phyloP scores from a whole-genome alignment of 805 yeast species.

The Myxozyma geophila region DNA sequence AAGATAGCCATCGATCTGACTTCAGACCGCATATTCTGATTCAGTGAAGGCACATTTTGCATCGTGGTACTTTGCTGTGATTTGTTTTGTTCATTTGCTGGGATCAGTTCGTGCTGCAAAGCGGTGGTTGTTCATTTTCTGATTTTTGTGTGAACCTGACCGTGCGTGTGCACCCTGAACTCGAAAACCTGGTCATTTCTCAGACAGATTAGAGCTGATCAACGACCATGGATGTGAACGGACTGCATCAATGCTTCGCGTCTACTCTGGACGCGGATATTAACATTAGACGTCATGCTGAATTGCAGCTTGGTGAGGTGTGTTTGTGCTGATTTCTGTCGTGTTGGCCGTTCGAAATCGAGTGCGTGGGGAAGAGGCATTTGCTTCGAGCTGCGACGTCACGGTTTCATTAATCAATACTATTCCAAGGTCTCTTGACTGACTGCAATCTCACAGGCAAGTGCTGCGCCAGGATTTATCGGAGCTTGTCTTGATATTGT shows the following conservation, averaged over 20 bases:
- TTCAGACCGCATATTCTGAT: not conserved
- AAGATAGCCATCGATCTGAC: too few species aligned
- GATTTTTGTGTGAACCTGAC: too few species aligned
- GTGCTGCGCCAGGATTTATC: constrained; percentile 69
- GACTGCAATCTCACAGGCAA: constrained; percentile 46
- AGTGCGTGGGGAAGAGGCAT: not conserved
- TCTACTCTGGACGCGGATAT: constrained; percentile 77
- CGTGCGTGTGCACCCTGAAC: not conserved
- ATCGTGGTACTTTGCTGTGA: not conserved
- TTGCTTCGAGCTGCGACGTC: not conserved
- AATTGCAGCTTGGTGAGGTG: constrained; percentile 57
- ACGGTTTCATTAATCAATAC: not conserved
- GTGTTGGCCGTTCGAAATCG: not conserved
- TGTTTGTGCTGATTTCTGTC: constrained; percentile 8
- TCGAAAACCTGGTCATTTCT: not conserved
- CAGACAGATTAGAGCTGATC: not conserved
- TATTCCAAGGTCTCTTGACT: not conserved
- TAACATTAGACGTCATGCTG: constrained; percentile 67
- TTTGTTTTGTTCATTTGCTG: too few species aligned
- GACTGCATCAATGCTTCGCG: constrained; percentile 73
- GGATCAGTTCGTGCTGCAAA: too few species aligned
- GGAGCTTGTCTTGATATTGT: constrained; percentile 83
- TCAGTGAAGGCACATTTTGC: not conserved
- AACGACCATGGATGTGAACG: constrained; percentile 64
- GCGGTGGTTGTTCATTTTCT: too few species aligned